Evolutionary conservation across 2,329 filamentous ascomycete genomes (phyloP).

Genomic region (Botrytis fragariae): DNA sequence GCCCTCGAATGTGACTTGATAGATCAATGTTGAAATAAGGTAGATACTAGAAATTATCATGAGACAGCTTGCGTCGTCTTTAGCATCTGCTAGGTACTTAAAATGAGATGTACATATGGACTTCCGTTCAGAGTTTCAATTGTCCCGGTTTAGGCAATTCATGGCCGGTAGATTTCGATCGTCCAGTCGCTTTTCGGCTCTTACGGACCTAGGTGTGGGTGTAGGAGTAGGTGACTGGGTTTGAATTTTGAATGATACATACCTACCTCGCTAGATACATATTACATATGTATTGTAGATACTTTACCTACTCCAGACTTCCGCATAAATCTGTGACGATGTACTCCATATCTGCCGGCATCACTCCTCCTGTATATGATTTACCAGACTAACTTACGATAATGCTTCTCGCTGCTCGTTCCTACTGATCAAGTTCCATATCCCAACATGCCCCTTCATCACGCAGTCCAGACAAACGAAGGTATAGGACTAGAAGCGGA

Average conservation of each 20-base stretch:
- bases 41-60: neutral
- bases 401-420: neutral
- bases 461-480: conserved; percentile 3
- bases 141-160: conserved; percentile 4
- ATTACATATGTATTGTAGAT: conserved; percentile 3
- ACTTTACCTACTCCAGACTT: conserved; percentile 9
- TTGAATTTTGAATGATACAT: neutral
- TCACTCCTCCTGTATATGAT: neutral
- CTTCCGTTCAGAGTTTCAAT: neutral
- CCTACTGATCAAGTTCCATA: conserved; percentile 3
- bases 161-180: conserved; percentile 11
- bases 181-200: conserved; percentile 13
- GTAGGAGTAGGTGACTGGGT: neutral
- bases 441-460: conserved; percentile 2
- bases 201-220: neutral
- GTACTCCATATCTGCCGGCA: conserved; percentile 12
- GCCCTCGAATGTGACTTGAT: neutral
- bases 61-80: neutral
- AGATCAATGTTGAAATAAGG: too few relatives aligned
- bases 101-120: conserved; percentile 1
- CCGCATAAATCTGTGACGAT: neutral
- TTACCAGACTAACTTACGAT: neutral
- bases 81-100: neutral
- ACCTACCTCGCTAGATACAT: neutral
- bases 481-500: neutral